phyloP scores from a whole-genome alignment of 2,329 filamentous ascomycete genomes.

The Ceratocystis destructans region DNA sequence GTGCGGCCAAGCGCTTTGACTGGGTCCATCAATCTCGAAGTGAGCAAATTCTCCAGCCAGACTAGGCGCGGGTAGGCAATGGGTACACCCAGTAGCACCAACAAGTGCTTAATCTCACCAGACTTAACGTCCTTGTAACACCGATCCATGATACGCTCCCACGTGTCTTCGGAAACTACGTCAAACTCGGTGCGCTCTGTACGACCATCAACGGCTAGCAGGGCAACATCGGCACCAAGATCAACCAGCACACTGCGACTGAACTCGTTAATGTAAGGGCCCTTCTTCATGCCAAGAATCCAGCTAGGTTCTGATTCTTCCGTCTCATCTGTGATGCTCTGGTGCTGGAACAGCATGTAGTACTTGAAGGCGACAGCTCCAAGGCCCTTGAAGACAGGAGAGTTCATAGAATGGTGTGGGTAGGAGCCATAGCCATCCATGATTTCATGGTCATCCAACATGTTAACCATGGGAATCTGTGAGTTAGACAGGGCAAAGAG shows the following conservation, averaged over 20 bases:
- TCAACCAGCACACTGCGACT: conserved; percentile 79
- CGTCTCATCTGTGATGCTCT: conserved; percentile 69
- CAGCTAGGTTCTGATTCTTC: conserved; percentile 79
- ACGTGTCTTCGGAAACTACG: conserved; percentile 66
- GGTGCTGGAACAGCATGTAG: conserved; percentile 97
- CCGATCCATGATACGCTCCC: conserved; percentile 75
- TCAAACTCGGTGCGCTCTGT: conserved; percentile 79
- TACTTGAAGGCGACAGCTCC: conserved; percentile 95
- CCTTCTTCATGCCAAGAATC: conserved; percentile 64
- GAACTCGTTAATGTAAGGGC: conserved; percentile 78
- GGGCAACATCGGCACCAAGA: conserved; percentile 62
- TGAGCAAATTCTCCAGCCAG: conserved; percentile 57
- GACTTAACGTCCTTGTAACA: conserved; percentile 69
- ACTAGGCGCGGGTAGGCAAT: conserved; percentile 65
- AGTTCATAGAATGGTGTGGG: conserved; percentile 78
- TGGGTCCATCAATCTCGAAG: conserved; percentile 73
- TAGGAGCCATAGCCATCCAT: conserved; percentile 91
- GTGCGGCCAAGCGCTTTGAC: conserved; percentile 76
- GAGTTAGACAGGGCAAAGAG: conserved; percentile 83
- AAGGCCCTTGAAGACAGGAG: conserved; percentile 76
- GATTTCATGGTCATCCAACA: conserved; percentile 91
- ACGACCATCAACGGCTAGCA: conserved; percentile 79
- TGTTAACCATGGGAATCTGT: conserved; percentile 97
- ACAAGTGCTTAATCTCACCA: conserved; percentile 75
- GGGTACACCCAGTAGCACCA: conserved; percentile 75